Evolutionary conservation across 805 yeast species (phyloP).

Genomic region (Candida vaughaniae): DNA sequence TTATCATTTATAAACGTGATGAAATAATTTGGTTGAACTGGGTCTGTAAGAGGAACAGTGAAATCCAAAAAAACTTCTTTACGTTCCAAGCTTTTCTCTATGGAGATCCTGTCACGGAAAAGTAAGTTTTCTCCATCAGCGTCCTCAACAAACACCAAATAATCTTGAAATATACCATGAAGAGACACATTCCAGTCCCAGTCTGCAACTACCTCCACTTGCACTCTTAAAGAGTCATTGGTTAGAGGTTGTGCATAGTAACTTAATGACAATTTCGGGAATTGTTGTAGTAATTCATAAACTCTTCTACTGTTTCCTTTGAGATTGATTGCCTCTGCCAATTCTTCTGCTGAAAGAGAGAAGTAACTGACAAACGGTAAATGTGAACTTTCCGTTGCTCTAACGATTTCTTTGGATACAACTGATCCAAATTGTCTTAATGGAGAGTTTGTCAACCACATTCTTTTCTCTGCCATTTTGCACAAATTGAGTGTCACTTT

Average conservation of each 20-base stretch:
- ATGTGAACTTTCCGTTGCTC: constrained; percentile 73
- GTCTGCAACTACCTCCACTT: constrained; percentile 62
- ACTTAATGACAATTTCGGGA: constrained; percentile 64
- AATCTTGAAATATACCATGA: constrained; percentile 67
- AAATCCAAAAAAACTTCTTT: constrained; percentile 62
- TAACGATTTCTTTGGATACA: constrained; percentile 71
- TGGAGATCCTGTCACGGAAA: constrained; percentile 52
- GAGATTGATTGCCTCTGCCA: constrained; percentile 76
- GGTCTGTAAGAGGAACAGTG: constrained; percentile 57
- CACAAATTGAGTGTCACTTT: constrained; percentile 60
- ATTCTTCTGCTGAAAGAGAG: constrained; percentile 66
- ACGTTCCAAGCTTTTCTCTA: constrained; percentile 49
- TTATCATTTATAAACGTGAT: constrained; percentile 71
- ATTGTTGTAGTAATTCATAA: constrained; percentile 60
- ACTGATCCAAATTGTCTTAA: constrained; percentile 70
- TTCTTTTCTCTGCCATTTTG: constrained; percentile 74
- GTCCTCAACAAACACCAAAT: constrained; percentile 75
- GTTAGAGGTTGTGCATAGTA: constrained; percentile 78
- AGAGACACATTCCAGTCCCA: constrained; percentile 74
- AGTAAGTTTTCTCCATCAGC: constrained; percentile 75
- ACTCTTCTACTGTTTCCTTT: constrained; percentile 63
- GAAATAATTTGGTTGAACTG: constrained; percentile 68
- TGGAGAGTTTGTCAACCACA: constrained; percentile 87
- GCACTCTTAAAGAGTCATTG: constrained; percentile 61
- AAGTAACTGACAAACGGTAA: constrained; percentile 83